Conservation (phyloP, 2,329 filamentous ascomycete genomes). For the Blastomyces gilchristii region DNA sequence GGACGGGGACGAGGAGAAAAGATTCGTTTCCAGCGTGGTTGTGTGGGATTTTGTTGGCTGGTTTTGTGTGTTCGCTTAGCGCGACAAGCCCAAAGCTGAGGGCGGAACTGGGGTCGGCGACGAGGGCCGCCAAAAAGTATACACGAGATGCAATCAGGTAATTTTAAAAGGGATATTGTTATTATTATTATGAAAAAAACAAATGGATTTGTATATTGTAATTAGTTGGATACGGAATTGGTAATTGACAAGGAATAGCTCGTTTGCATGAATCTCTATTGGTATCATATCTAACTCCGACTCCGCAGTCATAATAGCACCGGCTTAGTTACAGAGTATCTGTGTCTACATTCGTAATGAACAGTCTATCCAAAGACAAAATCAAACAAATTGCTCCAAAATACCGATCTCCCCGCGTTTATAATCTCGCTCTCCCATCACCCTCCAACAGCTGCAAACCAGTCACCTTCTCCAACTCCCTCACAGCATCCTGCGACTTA, state of each 20-base stretch:
- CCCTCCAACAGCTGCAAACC: slow-evolving; percentile 45
- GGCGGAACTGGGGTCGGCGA: slow-evolving; percentile 29
- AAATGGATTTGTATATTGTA: neutral
- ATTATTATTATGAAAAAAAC: neutral
- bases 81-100: slow-evolving; percentile 24
- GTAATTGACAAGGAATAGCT: neutral
- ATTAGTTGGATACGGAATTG: neutral
- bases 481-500: slow-evolving; percentile 67
- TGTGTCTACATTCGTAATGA: neutral
- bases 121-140: slow-evolving; percentile 19
- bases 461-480: slow-evolving; percentile 64
- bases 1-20: slow-evolving; percentile 24
- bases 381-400: neutral
- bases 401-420: neutral
- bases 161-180: neutral
- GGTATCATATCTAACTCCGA: neutral
- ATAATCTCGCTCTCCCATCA: slow-evolving; percentile 30
- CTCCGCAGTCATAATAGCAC: no score
- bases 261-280: neutral
- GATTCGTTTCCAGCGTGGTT: slow-evolving; percentile 12
- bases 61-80: slow-evolving; percentile 39
- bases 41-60: slow-evolving; percentile 22
- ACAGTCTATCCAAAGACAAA: neutral
- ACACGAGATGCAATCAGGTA: neutral
- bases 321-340: neutral